Base-by-base conservation (phyloP, 2,329 filamentous ascomycete species). In the Lasiodiplodia hormozganensis region DNA sequence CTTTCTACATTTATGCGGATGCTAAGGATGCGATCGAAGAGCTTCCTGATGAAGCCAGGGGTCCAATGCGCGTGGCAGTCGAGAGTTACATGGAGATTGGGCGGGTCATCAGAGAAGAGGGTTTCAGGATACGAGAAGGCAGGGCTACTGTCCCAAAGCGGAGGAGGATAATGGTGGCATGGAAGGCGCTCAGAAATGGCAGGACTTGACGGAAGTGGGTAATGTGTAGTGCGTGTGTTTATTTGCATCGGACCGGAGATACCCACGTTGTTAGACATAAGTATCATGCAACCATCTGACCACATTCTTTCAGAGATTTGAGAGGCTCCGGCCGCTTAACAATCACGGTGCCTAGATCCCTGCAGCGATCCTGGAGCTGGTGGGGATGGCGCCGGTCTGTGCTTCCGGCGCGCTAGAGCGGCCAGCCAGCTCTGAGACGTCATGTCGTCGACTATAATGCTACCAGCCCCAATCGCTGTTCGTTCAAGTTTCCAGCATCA, bases 1-100 rank as follows among this genome's bases (percentile, higher is more conserved):
- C 90, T 0, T 91, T 92, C 71, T 76, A 74, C 21, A 82, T 89
- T 34, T 92, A 93, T 74, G 74, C 81, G 5, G 79, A 82, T 11
- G 86, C 88, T 3, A 81, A 85, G 64, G 76, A 74, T 2, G 84
- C 86, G 0, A 91, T 94, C 71, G 85, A 89, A 60, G 79, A 85
- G 70, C 79, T 94, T 0, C 90, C 91, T 0, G 58, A 69, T 0
- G 85, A 89, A 73, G 88, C 87, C 0, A 83, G 87, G 71, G 88
- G 86, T 0, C 88, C 89, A 0, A 87, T 92, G 75, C 82, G 88
- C 14, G 89, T 92, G 5, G 90, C 89, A 0, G 89, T 92, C 0
- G 90, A 92, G 77, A 92, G 89, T 71, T 92, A 93, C 74, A 90
- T 93, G 87, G 89, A 92, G 75, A 93, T 93, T 75, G 90, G 89